Percentiles rank a stretch among this genome's conserved stretches.
Evolutionary conservation across 2,329 filamentous ascomycete genomes (phyloP).

Genomic region (Sarocladiaceae sp.): DNA sequence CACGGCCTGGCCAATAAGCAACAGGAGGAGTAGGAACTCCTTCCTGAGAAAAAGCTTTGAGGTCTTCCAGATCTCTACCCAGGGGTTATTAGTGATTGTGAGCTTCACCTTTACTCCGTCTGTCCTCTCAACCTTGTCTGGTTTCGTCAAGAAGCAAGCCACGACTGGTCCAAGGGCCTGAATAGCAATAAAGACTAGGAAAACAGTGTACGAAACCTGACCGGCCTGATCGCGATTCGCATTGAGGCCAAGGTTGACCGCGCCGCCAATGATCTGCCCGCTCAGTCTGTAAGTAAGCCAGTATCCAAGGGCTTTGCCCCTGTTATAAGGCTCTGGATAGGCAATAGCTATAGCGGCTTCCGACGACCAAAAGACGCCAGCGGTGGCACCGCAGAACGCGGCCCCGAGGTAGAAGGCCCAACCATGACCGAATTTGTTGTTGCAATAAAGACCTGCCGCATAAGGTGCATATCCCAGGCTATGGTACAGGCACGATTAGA

Average conservation of each 20-base stretch:
- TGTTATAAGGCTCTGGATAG: conserved; percentile 67
- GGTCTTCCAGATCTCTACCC: conserved; percentile 56
- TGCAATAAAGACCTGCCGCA: conserved; percentile 66
- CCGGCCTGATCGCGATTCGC: conserved; percentile 49
- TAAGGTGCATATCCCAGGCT: conserved; percentile 70
- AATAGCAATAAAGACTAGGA: conserved; percentile 65
- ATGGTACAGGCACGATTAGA: too few species aligned
- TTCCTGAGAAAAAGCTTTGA: conserved; percentile 52
- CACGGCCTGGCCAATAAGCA: conserved; percentile 67
- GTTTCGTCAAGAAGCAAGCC: conserved; percentile 57
- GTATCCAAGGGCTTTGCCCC: conserved; percentile 60
- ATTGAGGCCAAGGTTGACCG: conserved; percentile 67
- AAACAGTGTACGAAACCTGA: conserved; percentile 65
- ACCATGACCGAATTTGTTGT: conserved; percentile 64
- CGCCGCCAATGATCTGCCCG: conserved; percentile 68
- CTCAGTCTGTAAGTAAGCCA: conserved; percentile 59
- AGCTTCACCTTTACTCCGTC: conserved; percentile 61
- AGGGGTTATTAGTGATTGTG: conserved; percentile 50
- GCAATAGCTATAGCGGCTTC: conserved; percentile 70
- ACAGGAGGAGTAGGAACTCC: conserved; percentile 59
- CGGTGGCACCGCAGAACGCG: conserved; percentile 64
- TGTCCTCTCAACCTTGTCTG: conserved; percentile 57
- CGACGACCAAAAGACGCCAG: conserved; percentile 72
- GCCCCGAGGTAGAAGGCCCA: conserved; percentile 68
- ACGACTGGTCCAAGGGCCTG: conserved; percentile 64